phyloP scores from a whole-genome alignment of 1,284 basidiomycete genomes.

The Ganoderma boninense region DNA sequence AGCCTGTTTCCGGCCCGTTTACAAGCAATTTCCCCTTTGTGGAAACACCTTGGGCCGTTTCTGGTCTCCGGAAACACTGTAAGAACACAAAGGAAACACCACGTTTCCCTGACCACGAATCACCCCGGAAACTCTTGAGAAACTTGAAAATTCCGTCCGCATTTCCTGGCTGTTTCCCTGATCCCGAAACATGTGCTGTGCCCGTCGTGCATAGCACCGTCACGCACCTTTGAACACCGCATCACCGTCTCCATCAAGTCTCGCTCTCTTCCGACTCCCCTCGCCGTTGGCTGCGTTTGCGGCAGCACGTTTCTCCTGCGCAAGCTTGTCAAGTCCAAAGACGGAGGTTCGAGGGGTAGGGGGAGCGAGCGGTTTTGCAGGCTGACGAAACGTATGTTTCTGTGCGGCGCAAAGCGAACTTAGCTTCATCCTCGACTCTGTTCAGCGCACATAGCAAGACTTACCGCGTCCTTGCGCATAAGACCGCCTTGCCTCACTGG shows the following conservation, averaged over 20 bases:
- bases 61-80: too few relatives aligned
- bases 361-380: constrained; percentile 75
- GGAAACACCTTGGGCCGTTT: too few relatives aligned
- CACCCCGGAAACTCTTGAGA: too few relatives aligned
- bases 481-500: constrained; percentile 80
- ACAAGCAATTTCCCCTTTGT: too few relatives aligned
- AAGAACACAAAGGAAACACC: too few relatives aligned
- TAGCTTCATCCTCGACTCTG: not conserved
- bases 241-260: constrained; percentile 62
- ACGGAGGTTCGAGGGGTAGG: constrained; percentile 78
- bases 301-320: constrained; percentile 84
- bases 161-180: too few relatives aligned
- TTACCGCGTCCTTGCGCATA: constrained; percentile 70
- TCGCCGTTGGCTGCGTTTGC: constrained; percentile 52
- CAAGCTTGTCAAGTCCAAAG: constrained; percentile 88
- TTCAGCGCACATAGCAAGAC: constrained; percentile 34
- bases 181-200: too few relatives aligned
- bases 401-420: constrained; percentile 37
- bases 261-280: constrained; percentile 70
- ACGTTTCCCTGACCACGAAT: too few relatives aligned
- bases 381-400: constrained; percentile 83
- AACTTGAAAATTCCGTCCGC: too few relatives aligned
- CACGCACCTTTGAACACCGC: constrained; percentile 84
- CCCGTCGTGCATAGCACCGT: too few relatives aligned
- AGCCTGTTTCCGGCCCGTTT: too few relatives aligned